These are phyloP conservation scores for Ogataea ganodermae DNA, from an alignment of 805 yeast genomes.

Conservation along the genomic window DNA sequence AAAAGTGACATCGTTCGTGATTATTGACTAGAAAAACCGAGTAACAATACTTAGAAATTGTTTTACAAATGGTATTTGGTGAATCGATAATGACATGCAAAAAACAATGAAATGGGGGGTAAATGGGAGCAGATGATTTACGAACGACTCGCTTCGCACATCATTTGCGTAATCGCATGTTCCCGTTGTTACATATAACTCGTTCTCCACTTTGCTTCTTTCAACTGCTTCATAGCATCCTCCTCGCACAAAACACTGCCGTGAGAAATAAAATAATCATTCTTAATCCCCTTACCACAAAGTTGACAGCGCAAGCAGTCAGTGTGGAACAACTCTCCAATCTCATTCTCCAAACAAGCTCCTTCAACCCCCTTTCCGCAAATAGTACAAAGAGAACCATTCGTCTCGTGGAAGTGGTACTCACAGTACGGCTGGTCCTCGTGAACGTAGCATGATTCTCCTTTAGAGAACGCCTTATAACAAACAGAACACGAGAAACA, in stretches of 20 bases:
- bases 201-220: constrained; percentile 15
- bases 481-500: constrained; percentile 82
- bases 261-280: constrained; percentile 57
- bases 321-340: constrained; percentile 71
- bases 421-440: constrained; percentile 83
- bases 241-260: constrained; percentile 54
- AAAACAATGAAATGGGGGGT: no score
- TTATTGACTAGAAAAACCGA: no score
- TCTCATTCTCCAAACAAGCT: constrained; percentile 78
- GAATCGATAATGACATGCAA: no score
- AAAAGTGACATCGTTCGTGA: no score
- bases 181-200: constrained; percentile 29
- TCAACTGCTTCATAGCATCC: constrained; percentile 31
- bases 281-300: constrained; percentile 53
- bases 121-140: no score
- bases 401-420: constrained; percentile 70
- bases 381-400: constrained; percentile 69
- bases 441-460: constrained; percentile 70
- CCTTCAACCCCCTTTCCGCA: constrained; percentile 88
- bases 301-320: constrained; percentile 68
- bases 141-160: background rate
- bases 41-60: no score
- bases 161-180: background rate
- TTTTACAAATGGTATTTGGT: no score
- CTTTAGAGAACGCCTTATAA: constrained; percentile 54